Percentiles rank a stretch among this genome's conserved stretches.
Conservation (phyloP, 2,329 filamentous ascomycete genomes). For the Calonectria ilicicola region DNA sequence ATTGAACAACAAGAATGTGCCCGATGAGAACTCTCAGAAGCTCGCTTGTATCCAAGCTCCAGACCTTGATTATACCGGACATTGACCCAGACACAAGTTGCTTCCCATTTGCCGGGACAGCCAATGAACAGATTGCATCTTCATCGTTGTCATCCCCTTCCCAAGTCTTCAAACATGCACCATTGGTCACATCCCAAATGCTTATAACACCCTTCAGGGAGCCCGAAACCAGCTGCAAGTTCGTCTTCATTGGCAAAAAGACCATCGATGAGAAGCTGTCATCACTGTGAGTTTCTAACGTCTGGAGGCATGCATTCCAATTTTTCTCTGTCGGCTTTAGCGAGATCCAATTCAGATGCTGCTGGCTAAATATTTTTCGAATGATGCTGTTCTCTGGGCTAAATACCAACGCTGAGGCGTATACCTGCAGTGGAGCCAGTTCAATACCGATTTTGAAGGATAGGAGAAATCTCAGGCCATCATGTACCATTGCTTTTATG, state of each 20-base stretch:
- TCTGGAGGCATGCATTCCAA: not conserved
- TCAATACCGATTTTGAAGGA: constrained; percentile 8
- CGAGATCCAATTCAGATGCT: not conserved
- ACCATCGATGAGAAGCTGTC: not conserved
- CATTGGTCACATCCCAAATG: too few species aligned
- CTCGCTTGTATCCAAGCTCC: not conserved
- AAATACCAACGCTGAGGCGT: constrained; percentile 5
- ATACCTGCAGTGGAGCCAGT: constrained; percentile 17
- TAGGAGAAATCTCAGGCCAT: not conserved
- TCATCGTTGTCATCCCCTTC: too few species aligned
- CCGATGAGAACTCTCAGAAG: not conserved
- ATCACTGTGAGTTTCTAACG: not conserved
- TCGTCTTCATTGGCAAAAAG: not conserved
- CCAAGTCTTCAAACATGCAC: too few species aligned
- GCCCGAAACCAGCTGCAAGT: not conserved
- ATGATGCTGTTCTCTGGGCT: constrained; percentile 1
- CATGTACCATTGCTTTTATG: not conserved
- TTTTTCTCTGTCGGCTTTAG: not conserved
- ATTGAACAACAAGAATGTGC: too few species aligned
- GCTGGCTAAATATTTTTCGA: not conserved
- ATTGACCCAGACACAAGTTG: not conserved
- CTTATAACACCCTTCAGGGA: too few species aligned
- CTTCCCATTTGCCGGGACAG: too few species aligned
- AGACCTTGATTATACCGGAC: not conserved
- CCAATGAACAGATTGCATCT: too few species aligned